Evolutionary conservation across 495 filamentous ascomycete species (phyloP).

Genomic region (Sordaria brevicollis): DNA sequence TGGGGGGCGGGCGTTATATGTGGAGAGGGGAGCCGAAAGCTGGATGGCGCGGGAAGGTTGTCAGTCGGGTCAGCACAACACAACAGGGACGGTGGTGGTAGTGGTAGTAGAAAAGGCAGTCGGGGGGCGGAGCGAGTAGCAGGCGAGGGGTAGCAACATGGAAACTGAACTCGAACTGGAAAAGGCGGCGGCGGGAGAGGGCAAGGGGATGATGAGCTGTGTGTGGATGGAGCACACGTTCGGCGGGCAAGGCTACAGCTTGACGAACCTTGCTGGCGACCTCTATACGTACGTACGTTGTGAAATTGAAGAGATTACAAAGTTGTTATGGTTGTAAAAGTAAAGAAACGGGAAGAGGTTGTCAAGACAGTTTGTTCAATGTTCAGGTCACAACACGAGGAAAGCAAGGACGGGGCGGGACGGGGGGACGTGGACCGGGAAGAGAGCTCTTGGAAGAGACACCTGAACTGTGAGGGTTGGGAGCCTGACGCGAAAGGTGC

Average conservation of each 20-base stretch:
- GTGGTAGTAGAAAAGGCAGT: background rate
- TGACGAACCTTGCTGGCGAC: background rate
- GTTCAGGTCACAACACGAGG: background rate
- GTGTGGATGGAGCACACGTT: background rate
- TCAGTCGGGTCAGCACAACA: background rate
- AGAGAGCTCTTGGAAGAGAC: background rate
- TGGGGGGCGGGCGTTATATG: background rate
- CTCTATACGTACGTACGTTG: background rate
- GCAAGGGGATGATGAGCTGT: background rate
- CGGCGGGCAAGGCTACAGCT: background rate
- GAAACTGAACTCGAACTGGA: background rate
- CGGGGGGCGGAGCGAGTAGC: slow-evolving; percentile 1
- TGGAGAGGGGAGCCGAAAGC: background rate
- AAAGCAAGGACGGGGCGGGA: background rate
- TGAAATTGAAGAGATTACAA: background rate
- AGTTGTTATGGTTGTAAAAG: background rate
- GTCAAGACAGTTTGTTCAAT: background rate
- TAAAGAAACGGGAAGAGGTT: background rate
- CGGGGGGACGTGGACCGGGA: background rate
- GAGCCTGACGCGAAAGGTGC: background rate
- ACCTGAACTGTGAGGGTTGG: background rate
- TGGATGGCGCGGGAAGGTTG: background rate
- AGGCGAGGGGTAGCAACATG: background rate
- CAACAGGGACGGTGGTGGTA: background rate
- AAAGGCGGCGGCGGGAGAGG: background rate